Base-by-base conservation (phyloP, 2,329 filamentous ascomycete species). In the Diplodia scrobiculata region DNA sequence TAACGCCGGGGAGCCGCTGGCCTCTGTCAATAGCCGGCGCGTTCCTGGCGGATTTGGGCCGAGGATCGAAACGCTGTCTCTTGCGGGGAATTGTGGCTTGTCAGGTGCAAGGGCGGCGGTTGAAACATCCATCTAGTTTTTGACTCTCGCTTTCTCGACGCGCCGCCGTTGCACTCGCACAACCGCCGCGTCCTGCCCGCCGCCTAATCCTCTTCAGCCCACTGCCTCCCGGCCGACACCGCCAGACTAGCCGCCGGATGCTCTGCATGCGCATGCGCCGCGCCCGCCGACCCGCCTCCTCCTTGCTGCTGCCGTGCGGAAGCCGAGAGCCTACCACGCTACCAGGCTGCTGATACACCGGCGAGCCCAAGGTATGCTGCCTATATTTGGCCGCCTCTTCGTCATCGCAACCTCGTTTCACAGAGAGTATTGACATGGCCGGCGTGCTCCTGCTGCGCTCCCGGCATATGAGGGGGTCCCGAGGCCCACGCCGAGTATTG, bases 91-190 rank as follows among this genome's bases (percentile, higher is more conserved):
- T 54, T 34, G 21, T n/a, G 25, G 32, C 51, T 54, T 32, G 29
- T 29, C 53, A 34, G 54, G 54, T 29, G 54, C 54, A 45, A 45
- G 54, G 36, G 36, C 21, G 54, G 54, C 6, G 6, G 11, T 27
- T 60, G 55, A 60, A 60, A 60, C 55, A 27, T 10, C 55, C 38
- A 47, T 17, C 21, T 13, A 38, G 54, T 14, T 7, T 58, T 36
- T 36, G 34, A 36, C 34, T 36, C 10, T 36, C 34, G 34, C 34
- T 36, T 32, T 34, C 41, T 45, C 25, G 53, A 58, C 34, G 53
- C 34, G 51, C 10, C 51, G 52, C 29, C 52, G 60, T 53, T 47
- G 36, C 60, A 53, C 60, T 63, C 60, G 34, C 60, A 63, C 60
- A 53, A 21, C 60, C 9, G 36, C 59, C 29, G 21, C 55, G 36